Percentiles rank a stretch among this genome's conserved stretches.
Conservation (phyloP, 805 yeast species). For the Kazachstania martiniae region DNA sequence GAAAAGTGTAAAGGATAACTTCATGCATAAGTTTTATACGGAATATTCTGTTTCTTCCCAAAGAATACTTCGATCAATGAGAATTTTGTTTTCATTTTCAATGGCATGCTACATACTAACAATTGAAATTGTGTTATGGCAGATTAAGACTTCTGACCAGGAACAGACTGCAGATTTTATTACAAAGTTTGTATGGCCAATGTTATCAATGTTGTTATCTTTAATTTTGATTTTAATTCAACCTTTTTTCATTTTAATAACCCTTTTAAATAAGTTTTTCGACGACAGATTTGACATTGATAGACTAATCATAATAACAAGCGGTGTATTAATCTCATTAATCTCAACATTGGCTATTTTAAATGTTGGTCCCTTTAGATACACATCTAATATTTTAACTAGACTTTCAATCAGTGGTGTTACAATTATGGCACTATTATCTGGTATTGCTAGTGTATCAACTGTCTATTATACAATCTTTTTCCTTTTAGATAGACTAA, state of each 20-base stretch:
- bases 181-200: constrained; percentile 21
- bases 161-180: constrained; percentile 12
- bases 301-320: constrained; percentile 14
- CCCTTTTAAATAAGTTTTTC: constrained; percentile 23
- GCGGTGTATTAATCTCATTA: constrained; percentile 6
- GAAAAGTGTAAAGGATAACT: constrained; percentile 8
- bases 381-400: constrained; percentile 21
- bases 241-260: constrained; percentile 22
- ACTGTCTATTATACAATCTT: constrained; percentile 20
- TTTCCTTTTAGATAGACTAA: constrained; percentile 7
- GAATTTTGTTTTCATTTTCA: constrained; percentile 19
- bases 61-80: constrained; percentile 8
- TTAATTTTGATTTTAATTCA: constrained; percentile 18
- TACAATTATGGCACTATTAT: constrained; percentile 23
- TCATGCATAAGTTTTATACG: constrained; percentile 20
- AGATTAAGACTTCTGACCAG: constrained; percentile 18
- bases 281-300: constrained; percentile 18
- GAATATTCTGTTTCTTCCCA: constrained; percentile 24
- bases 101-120: constrained; percentile 20
- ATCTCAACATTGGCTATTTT: constrained; percentile 10
- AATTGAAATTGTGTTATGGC: constrained; percentile 26
- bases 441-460: constrained; percentile 27
- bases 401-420: constrained; percentile 26
- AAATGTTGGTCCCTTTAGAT: constrained; percentile 22
- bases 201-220: constrained; percentile 14